Conservation (phyloP, 179 eudicot genomes). For the Beta lomatogona region DNA sequence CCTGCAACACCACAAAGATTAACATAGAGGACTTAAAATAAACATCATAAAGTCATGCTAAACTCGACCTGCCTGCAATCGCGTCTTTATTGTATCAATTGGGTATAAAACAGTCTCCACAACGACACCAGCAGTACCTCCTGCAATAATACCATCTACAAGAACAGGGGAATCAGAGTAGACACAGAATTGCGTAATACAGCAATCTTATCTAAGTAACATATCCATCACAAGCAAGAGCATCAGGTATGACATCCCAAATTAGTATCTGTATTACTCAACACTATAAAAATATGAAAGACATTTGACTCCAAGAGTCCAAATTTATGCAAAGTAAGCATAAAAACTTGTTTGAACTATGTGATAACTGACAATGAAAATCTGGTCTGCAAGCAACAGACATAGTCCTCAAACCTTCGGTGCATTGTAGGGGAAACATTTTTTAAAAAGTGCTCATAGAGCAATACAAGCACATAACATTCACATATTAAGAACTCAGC, state of each 20-base stretch:
- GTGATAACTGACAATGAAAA: background rate
- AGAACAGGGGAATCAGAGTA: constrained; percentile 21
- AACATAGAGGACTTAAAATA: background rate
- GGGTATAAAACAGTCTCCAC: constrained; percentile 90
- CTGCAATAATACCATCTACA: constrained; percentile 92
- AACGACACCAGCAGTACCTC: constrained; percentile 91
- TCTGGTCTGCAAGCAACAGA: background rate
- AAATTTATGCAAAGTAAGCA: background rate
- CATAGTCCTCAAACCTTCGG: constrained; percentile 4
- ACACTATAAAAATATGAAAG: background rate
- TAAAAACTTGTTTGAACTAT: background rate
- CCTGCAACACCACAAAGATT: background rate
- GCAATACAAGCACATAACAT: background rate
- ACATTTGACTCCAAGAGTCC: background rate
- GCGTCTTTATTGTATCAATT: constrained; percentile 90
- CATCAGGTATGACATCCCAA: background rate
- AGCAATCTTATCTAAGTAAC: background rate
- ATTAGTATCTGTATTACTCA: background rate
- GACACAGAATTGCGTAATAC: background rate
- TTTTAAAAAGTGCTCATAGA: background rate
- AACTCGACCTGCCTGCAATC: constrained; percentile 67
- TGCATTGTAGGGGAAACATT: background rate
- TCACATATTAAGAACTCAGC: background rate
- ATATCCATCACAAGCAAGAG: background rate
- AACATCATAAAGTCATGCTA: background rate